Evolutionary conservation across 495 filamentous ascomycete species (phyloP), one percentile per base, ranked within the genome.

Genomic region (Penicillium silybi): DNA sequence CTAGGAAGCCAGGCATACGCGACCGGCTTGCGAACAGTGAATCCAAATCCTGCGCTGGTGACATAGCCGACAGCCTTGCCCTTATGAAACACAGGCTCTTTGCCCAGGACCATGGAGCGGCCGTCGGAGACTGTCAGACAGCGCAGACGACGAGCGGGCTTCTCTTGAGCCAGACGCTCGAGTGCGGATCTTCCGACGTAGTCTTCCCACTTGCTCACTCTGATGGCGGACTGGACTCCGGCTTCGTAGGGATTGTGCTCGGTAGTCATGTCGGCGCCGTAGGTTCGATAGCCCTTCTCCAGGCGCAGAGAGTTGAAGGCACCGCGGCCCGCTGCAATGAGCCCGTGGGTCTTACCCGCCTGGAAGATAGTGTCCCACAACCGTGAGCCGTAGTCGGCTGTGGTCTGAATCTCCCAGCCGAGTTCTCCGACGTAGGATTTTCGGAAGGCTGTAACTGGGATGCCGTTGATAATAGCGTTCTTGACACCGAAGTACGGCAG

Each of bases 391-490:
- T 69, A 69, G 7, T 79, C 76, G 6, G 75, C 72, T 47, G 59
- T 75, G 5, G 74, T 67, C 41, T 78, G 71, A 37, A 80, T 69
- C 54, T 80, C 76, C 76, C 75, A 79, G 37, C 77, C 77, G 0
- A 67, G 56, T 50, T 80, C 76, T 15, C 77, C 77, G 19, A 79
- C 73, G 38, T 73, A 74, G 9, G 77, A 78, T 20, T 75, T 66
- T 0, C 76, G 67, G 10, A 77, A 56, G 0, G 65, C 58, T 3
- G 59, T 69, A 4, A 77, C 75, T 0, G 75, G 73, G 40, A 78
- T 69, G 27, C 71, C 64, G 29, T 57, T 59, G 44, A 78, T 54
- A 19, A 43, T 61, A 1, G 59, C 66, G 1, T 55, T 51, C 52
- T 75, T 76, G 48, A 68, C 63, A 6, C 54, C 50, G 48, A 75